These are phyloP conservation scores for Bjerkandera adusta DNA, from an alignment of 1,284 basidiomycete genomes.

Conservation along the genomic window DNA sequence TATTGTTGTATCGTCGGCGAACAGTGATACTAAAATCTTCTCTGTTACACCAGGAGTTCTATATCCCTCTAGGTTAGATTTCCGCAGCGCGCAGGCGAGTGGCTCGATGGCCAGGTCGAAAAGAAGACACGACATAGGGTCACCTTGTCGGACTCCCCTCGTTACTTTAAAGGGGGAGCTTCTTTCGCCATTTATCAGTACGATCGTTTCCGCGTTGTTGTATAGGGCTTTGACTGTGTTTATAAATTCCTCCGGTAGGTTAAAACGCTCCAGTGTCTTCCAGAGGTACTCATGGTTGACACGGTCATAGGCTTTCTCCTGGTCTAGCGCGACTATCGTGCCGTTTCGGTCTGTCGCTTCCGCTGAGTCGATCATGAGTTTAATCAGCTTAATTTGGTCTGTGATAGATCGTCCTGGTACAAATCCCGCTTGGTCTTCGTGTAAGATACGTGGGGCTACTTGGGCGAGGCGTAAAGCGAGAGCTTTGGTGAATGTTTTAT, in stretches of 20 bases:
- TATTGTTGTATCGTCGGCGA: constrained; percentile 31
- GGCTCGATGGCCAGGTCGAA: constrained; percentile 29
- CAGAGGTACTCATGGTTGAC: constrained; percentile 31
- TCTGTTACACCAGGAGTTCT: constrained; percentile 13
- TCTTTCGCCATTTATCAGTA: constrained; percentile 27
- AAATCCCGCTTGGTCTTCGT: constrained; percentile 30
- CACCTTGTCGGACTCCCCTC: constrained; percentile 31
- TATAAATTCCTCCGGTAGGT: constrained; percentile 23
- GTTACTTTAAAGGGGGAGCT: constrained; percentile 20
- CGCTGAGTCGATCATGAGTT: constrained; percentile 22
- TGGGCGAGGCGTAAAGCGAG: constrained; percentile 18
- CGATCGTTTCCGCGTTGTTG: constrained; percentile 18
- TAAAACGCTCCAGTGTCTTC: constrained; percentile 17
- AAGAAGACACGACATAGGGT: constrained; percentile 31
- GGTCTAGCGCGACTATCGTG: constrained; percentile 27
- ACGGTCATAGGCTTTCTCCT: constrained; percentile 34
- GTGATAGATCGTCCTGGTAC: constrained; percentile 23
- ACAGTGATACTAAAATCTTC: constrained; percentile 26
- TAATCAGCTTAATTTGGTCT: constrained; percentile 23
- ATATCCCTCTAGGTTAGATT: constrained; percentile 19
- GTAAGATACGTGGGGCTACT: constrained; percentile 16
- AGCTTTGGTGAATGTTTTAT: constrained; percentile 27
- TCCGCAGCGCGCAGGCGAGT: constrained; percentile 19
- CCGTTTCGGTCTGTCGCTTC: constrained; percentile 25
- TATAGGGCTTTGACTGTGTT: constrained; percentile 24